Conservation (phyloP, 495 filamentous ascomycete species). For the Acidomyces sp. region DNA sequence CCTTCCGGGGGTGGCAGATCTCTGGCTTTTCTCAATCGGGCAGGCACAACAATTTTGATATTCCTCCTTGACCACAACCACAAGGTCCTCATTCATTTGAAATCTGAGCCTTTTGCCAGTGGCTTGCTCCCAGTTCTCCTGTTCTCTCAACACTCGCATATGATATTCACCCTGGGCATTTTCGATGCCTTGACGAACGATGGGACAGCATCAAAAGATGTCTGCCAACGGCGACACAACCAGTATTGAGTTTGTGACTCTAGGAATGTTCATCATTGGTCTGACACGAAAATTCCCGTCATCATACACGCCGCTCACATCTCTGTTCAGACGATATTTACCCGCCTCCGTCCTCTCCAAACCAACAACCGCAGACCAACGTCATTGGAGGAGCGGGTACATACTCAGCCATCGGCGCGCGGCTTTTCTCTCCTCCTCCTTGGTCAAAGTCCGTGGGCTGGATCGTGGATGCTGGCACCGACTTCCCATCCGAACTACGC, state of each 20-base stretch:
- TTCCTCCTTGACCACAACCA: no score
- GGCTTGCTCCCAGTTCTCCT: no score
- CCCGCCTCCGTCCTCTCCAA: slow-evolving; percentile 45
- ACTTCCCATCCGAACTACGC: slow-evolving; percentile 61
- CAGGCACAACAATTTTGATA: no score
- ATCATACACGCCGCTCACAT: slow-evolving; percentile 7
- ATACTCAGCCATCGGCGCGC: slow-evolving; percentile 76
- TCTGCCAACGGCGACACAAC: neutral
- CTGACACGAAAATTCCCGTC: slow-evolving; percentile 16
- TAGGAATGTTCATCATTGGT: slow-evolving; percentile 98
- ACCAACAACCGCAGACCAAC: slow-evolving; percentile 40
- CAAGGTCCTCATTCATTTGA: no score
- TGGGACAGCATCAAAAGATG: no score
- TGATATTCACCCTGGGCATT: no score
- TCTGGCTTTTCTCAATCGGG: no score
- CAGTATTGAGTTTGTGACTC: slow-evolving; percentile 33
- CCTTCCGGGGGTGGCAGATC: no score
- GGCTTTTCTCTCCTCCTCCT: slow-evolving; percentile 57
- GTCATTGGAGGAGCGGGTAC: slow-evolving; percentile 77
- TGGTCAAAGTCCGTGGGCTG: slow-evolving; percentile 52
- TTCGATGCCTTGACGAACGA: no score
- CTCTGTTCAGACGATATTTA: slow-evolving; percentile 72
- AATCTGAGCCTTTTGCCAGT: no score
- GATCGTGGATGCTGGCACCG: slow-evolving; percentile 79
- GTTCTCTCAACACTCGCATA: no score